These are phyloP conservation scores for Penicillium atrosanguineum DNA, from an alignment of 495 filamentous ascomycete genomes.

Conservation along the genomic window DNA sequence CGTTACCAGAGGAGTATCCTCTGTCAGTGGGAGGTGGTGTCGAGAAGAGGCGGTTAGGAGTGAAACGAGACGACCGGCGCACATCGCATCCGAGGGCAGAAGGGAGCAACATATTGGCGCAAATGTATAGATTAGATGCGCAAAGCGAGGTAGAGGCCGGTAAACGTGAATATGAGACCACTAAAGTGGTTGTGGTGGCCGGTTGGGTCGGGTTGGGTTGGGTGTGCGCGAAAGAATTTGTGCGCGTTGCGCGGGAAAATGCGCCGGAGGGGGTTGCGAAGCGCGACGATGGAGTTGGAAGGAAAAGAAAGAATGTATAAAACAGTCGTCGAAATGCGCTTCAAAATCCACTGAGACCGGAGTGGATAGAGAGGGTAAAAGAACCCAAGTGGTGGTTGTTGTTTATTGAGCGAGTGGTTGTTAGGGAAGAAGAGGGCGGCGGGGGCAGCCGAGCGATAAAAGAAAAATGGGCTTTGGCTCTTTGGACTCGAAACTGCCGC, in stretches of 20 bases:
- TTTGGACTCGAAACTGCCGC: constrained; percentile 5
- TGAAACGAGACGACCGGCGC: constrained; percentile 51
- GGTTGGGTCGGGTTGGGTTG: constrained; percentile 3
- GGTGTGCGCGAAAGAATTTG: constrained; percentile 16
- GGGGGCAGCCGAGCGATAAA: constrained; percentile 22
- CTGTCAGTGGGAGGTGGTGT: constrained; percentile 59
- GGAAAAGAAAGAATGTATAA: constrained; percentile 20
- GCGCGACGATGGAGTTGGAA: constrained; percentile 20
- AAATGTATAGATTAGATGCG: constrained; percentile 1
- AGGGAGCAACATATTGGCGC: constrained; percentile 62
- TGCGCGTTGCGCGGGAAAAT: constrained; percentile 27
- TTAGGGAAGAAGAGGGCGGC: constrained; percentile 19
- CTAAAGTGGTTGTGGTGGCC: constrained; percentile 1
- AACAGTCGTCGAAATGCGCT: constrained; percentile 25
- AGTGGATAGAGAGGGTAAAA: not conserved
- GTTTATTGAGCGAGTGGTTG: constrained; percentile 19
- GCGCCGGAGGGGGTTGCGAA: constrained; percentile 39
- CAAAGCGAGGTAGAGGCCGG: constrained; percentile 2
- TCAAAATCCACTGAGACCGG: constrained; percentile 26
- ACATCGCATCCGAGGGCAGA: constrained; percentile 69
- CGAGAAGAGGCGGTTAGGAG: constrained; percentile 61
- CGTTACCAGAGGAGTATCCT: constrained; percentile 49
- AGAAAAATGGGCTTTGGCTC: constrained; percentile 14
- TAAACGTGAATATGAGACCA: constrained; percentile 2
- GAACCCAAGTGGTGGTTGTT: constrained; percentile 6